phyloP scores from a whole-genome alignment of 495 filamentous ascomycete genomes.

The Xylaria scruposa region DNA sequence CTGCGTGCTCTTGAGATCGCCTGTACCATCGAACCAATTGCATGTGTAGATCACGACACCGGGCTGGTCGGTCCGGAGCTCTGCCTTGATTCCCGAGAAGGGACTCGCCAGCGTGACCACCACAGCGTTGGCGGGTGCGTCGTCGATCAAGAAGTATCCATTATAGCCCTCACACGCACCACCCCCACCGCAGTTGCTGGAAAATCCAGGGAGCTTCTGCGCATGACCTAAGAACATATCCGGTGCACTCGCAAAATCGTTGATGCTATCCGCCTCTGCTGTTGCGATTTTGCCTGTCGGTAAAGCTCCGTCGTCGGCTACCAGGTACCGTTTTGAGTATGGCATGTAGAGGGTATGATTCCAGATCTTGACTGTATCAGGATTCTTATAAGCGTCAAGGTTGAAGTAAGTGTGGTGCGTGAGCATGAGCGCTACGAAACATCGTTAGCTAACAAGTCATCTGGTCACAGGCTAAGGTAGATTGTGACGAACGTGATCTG shows the following conservation, averaged over 20 bases:
- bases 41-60: slow-evolving; percentile 77
- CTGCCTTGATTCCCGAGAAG: slow-evolving; percentile 71
- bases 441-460: slow-evolving; percentile 49
- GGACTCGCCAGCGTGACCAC: slow-evolving; percentile 63
- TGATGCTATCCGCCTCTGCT: slow-evolving; percentile 62
- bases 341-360: slow-evolving; percentile 76
- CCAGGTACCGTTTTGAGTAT: slow-evolving; percentile 71
- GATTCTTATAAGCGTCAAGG: slow-evolving; percentile 74
- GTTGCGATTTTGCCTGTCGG: slow-evolving; percentile 73
- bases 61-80: slow-evolving; percentile 72
- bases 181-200: slow-evolving; percentile 68
- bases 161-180: slow-evolving; percentile 79
- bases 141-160: slow-evolving; percentile 76
- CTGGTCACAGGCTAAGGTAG: slow-evolving; percentile 42
- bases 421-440: slow-evolving; percentile 32
- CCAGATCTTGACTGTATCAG: slow-evolving; percentile 65
- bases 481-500: slow-evolving; percentile 52
- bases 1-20: slow-evolving; percentile 65
- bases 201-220: slow-evolving; percentile 59
- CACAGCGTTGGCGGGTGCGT: slow-evolving; percentile 62
- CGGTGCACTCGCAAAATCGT: slow-evolving; percentile 72
- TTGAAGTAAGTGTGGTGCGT: slow-evolving; percentile 77
- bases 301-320: slow-evolving; percentile 70
- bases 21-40: slow-evolving; percentile 70
- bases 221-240: slow-evolving; percentile 70